A percentile compares a stretch with the other conserved stretches of the same genome.
phyloP scores from a whole-genome alignment of 176 grass and related monocot species.

The Musa schizocarpa region DNA sequence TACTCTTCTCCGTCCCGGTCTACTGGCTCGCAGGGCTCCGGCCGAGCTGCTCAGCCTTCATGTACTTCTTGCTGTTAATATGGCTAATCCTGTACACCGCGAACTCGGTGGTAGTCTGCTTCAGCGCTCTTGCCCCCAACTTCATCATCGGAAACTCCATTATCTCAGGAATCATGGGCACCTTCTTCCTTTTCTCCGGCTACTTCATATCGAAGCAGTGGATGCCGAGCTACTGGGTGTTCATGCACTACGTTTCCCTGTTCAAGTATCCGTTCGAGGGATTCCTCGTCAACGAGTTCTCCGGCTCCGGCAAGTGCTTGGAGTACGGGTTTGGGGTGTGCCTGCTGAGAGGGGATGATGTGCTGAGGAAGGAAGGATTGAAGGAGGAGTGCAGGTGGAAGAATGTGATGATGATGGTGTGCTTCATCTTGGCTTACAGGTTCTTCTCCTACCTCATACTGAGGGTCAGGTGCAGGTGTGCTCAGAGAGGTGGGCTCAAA shows the following conservation, averaged over 20 bases:
- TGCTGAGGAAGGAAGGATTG: conserved; percentile 56
- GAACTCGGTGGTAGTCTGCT: conserved; percentile 70
- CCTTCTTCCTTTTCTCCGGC: conserved; percentile 77
- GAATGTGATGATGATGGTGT: conserved; percentile 57
- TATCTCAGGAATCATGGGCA: conserved; percentile 59
- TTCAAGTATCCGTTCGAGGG: conserved; percentile 84
- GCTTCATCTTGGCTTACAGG: conserved; percentile 51
- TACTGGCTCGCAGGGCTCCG: conserved; percentile 65
- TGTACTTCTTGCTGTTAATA: conserved; percentile 52
- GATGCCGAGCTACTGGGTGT: conserved; percentile 68
- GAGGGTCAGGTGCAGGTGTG: conserved; percentile 35
- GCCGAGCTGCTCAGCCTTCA: conserved; percentile 31
- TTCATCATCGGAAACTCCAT: conserved; percentile 66
- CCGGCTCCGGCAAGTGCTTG: conserved; percentile 34
- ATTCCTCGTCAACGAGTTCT: conserved; percentile 73
- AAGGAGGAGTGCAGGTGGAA: conserved; percentile 49
- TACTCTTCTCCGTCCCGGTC: conserved; percentile 49
- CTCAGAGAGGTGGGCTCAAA: conserved; percentile 39
- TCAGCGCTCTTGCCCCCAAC: conserved; percentile 53
- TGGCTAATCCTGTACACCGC: conserved; percentile 77
- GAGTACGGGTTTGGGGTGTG: conserved; percentile 34
- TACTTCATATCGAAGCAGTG: conserved; percentile 63
- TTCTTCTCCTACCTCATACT: conserved; percentile 52
- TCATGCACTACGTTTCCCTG: conserved; percentile 76
- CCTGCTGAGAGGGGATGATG: conserved; percentile 46